Percentiles rank a stretch among this genome's conserved stretches.
Conservation (phyloP, 352 stramenopile genomes). For the Phytophthora podocarpi region DNA sequence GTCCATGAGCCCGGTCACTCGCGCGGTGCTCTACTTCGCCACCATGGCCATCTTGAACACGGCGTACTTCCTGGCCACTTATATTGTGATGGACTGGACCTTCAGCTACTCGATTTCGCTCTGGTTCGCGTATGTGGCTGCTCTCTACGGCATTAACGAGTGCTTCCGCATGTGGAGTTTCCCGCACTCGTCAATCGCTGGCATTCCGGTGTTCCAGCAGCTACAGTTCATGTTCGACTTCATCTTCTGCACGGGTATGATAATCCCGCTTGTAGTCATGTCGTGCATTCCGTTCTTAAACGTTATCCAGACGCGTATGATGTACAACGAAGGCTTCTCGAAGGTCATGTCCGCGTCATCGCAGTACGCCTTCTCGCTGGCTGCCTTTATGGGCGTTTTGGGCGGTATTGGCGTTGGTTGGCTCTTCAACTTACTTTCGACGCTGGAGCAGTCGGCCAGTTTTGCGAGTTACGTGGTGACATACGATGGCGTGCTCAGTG, state of each 20-base stretch:
- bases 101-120: slow-evolving; percentile 55
- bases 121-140: slow-evolving; percentile 68
- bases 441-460: slow-evolving; percentile 63
- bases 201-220: slow-evolving; percentile 65
- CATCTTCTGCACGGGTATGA: slow-evolving; percentile 65
- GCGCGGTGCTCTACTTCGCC: slow-evolving; percentile 52
- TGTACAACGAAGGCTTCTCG: slow-evolving; percentile 87
- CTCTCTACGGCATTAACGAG: slow-evolving; percentile 78
- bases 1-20: slow-evolving; percentile 44
- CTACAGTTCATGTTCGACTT: slow-evolving; percentile 85
- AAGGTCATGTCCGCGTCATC: slow-evolving; percentile 81
- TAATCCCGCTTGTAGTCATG: slow-evolving; percentile 70
- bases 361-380: slow-evolving; percentile 79
- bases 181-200: slow-evolving; percentile 55
- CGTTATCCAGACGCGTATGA: slow-evolving; percentile 85
- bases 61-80: slow-evolving; percentile 59
- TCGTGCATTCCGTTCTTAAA: slow-evolving; percentile 80
- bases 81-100: slow-evolving; percentile 40
- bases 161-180: slow-evolving; percentile 79
- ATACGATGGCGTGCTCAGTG: slow-evolving; percentile 58
- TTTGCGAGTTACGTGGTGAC: slow-evolving; percentile 73
- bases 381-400: slow-evolving; percentile 67
- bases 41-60: slow-evolving; percentile 35
- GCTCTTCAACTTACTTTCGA: slow-evolving; percentile 71
- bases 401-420: slow-evolving; percentile 66